Evolutionary conservation across 2,329 filamentous ascomycete genomes (phyloP), one percentile per base, ranked within the genome.

Genomic region (Scytalidium lignicola): DNA sequence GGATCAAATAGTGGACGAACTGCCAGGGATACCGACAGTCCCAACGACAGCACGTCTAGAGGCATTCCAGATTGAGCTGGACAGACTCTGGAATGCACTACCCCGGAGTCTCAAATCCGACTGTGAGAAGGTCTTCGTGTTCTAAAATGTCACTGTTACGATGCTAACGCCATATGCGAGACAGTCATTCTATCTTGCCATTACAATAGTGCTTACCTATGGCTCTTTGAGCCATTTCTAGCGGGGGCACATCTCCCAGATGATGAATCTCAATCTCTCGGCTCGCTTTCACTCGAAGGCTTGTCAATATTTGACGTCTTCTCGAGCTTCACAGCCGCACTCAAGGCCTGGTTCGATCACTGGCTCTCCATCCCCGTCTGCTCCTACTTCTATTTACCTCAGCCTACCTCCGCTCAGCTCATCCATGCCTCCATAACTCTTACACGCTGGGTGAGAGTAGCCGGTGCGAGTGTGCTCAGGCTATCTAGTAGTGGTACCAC

Each of bases 401-500:
- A 78, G 9, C 64, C 71, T 0, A 58, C 69, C 0, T 73, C 67
- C 29, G 62, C 69, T 1, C 73, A 79, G 47, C 61, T 79, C 0
- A 69, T 78, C 3, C 75, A 78, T 46, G 71, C 69, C n/a, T 61
- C 76, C 39, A 74, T 68, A 3, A 75, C 77, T 68, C 65, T 79
- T 0, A 70, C 73, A 1, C 68, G 75, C 6, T 79, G 75, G 75
- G n/a, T n/a, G n/a, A n/a, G n/a, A n/a, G n/a, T n/a, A n/a, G n/a
- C n/a, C n/a, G n/a, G n/a, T n/a, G n/a, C n/a, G n/a, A n/a, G n/a
- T n/a, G n/a, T n/a, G n/a, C n/a, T n/a, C n/a, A n/a, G n/a, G n/a
- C n/a, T n/a, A n/a, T n/a, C n/a, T n/a, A n/a, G n/a, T n/a, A n/a
- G n/a, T n/a, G n/a, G n/a, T n/a, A n/a, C n/a, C n/a, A n/a, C n/a